A percentile compares a stretch with the other conserved stretches of the same genome.
phyloP scores from a whole-genome alignment of 2,329 filamentous ascomycete genomes.

The Apiospora saccharicola region DNA sequence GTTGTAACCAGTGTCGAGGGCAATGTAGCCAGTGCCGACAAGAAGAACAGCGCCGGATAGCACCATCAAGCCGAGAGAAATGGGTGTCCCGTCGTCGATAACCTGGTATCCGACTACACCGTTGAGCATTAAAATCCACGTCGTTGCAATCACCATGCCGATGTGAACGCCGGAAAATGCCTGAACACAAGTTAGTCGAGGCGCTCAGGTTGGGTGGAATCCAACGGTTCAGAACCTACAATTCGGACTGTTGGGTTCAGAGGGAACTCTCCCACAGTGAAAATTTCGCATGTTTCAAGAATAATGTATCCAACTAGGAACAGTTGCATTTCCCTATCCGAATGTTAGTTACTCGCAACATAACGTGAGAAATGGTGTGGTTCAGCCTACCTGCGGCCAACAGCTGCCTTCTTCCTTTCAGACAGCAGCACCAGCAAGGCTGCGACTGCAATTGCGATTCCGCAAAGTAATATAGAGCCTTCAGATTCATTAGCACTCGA shows the following conservation, averaged over 20 bases:
- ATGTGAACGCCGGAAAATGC: conserved; percentile 91
- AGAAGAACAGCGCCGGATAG: conserved; percentile 77
- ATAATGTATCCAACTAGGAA: conserved; percentile 88
- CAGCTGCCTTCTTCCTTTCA: conserved; percentile 89
- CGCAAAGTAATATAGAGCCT: conserved; percentile 90
- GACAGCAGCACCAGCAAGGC: conserved; percentile 78
- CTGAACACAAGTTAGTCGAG: conserved; percentile 51
- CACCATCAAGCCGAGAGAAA: conserved; percentile 80
- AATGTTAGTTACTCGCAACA: conserved; percentile 31
- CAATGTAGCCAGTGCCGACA: conserved; percentile 93
- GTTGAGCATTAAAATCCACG: conserved; percentile 92
- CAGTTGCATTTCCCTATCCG: conserved; percentile 87
- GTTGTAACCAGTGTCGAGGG: conserved; percentile 87
- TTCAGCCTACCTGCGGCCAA: conserved; percentile 79
- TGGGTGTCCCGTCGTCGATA: conserved; percentile 87
- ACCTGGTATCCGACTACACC: conserved; percentile 92
- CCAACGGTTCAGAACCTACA: conserved; percentile 55
- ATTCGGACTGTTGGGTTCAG: conserved; percentile 73
- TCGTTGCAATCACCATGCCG: conserved; percentile 84
- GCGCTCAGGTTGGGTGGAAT: background rate
- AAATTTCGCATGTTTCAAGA: conserved; percentile 94
- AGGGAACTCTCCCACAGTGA: conserved; percentile 90
- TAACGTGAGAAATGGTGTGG: too few relatives aligned
- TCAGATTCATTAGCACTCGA: conserved; percentile 20
- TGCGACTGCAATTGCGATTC: conserved; percentile 74